These are phyloP conservation scores for Pseudevernia furfuracea DNA, from an alignment of 495 filamentous ascomycete genomes.

Conservation along the genomic window DNA sequence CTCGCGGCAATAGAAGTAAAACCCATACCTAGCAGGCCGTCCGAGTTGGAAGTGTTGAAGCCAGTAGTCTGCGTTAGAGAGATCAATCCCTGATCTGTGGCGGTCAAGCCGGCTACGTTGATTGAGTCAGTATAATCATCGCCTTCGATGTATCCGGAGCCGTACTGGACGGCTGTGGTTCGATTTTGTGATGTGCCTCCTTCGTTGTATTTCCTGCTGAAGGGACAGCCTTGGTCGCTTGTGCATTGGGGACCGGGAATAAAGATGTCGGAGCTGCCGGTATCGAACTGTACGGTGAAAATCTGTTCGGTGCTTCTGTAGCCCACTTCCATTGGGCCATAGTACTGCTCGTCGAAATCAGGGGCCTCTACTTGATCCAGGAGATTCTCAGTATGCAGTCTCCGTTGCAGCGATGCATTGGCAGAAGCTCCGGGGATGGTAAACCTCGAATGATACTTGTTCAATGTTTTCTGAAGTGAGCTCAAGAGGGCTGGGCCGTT, in stretches of 20 bases:
- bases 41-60: conserved; percentile 1
- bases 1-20: background rate
- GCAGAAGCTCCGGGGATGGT: background rate
- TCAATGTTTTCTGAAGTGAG: background rate
- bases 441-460: background rate
- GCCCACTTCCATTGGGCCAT: conserved; percentile 2
- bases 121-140: background rate
- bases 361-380: background rate
- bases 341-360: background rate
- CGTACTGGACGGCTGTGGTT: background rate
- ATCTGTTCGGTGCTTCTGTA: background rate
- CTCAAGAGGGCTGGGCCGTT: background rate
- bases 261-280: background rate
- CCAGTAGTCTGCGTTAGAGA: background rate
- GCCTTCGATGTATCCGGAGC: background rate
- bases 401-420: background rate
- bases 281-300: conserved; percentile 2
- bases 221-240: background rate
- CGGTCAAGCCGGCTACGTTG: background rate
- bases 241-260: background rate
- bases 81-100: background rate
- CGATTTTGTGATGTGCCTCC: background rate
- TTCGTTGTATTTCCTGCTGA: background rate
- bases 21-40: background rate
- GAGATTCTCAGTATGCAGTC: background rate